Conservation (phyloP, 2,329 filamentous ascomycete species). For the Fusarium concolor region DNA sequence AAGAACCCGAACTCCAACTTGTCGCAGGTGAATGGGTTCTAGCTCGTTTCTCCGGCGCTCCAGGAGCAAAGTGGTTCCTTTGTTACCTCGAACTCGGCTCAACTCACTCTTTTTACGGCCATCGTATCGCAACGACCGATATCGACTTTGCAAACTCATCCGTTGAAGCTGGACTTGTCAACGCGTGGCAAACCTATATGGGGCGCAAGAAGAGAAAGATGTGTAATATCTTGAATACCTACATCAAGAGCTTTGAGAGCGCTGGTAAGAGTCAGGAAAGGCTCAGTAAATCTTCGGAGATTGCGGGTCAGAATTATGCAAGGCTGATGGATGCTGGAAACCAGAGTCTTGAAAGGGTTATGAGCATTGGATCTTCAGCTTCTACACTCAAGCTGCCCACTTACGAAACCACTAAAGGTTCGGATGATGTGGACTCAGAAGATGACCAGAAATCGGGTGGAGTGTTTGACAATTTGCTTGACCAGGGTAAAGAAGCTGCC, state of each 20-base stretch:
- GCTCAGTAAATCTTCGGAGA: background rate
- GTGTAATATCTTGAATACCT: constrained; percentile 3
- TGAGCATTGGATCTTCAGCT: background rate
- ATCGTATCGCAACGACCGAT: background rate
- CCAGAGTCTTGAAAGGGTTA: constrained; percentile 2
- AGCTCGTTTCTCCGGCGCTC: background rate
- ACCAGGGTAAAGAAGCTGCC: constrained; percentile 9
- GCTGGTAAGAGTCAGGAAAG: background rate
- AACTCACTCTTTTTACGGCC: constrained; percentile 1
- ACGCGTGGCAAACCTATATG: constrained; percentile 1
- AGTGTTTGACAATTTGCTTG: background rate
- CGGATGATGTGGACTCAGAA: background rate
- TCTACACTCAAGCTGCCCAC: background rate
- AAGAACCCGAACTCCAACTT: constrained; percentile 2
- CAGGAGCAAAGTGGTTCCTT: constrained; percentile 4
- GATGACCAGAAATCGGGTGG: background rate
- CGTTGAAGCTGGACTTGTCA: constrained; percentile 1
- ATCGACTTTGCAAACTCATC: constrained; percentile 4
- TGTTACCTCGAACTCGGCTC: constrained; percentile 7
- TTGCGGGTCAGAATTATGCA: background rate
- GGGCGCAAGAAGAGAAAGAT: constrained; percentile 8
- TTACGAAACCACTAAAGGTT: accelerated
- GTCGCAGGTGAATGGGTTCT: constrained; percentile 8
- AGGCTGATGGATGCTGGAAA: background rate
- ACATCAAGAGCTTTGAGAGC: background rate